Evolutionary conservation across 306 rosid genomes (phyloP).

Genomic region (Pyrus betulifolia): DNA sequence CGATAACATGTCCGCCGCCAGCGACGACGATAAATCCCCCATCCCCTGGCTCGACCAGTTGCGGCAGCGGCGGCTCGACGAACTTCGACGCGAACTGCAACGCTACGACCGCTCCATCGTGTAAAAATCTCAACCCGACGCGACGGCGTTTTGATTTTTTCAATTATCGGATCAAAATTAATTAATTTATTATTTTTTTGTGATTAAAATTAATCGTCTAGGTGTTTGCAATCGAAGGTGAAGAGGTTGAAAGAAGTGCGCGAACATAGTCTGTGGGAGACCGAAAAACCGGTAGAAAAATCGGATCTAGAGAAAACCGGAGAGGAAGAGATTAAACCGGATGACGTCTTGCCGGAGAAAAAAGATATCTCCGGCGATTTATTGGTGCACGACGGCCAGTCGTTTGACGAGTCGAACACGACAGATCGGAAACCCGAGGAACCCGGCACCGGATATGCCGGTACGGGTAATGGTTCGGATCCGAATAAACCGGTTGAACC

Average conservation of each 20-base stretch:
- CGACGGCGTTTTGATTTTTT: not conserved
- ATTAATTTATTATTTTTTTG: not conserved
- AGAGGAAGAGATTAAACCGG: not conserved
- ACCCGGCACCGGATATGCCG: not conserved
- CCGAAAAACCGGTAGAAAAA: not conserved
- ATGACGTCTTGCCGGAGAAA: not conserved
- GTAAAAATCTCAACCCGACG: constrained; percentile 1
- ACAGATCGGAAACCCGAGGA: constrained; percentile 6
- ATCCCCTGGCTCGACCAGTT: constrained; percentile 23
- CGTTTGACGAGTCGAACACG: constrained; percentile 12
- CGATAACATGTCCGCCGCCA: not conserved
- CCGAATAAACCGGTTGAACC: not conserved
- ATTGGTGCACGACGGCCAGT: not conserved
- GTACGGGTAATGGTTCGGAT: not conserved
- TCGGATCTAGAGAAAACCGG: constrained; percentile 14
- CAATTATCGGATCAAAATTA: not conserved
- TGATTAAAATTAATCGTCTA: not conserved
- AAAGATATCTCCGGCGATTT: not conserved
- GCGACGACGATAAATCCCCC: not conserved
- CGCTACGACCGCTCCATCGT: constrained; percentile 21
- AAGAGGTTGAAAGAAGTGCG: constrained; percentile 14
- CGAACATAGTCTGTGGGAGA: not conserved
- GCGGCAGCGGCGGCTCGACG: constrained; percentile 26
- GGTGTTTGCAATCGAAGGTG: constrained; percentile 26
- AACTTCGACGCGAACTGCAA: constrained; percentile 24